phyloP scores from a whole-genome alignment of 2,329 filamentous ascomycete genomes.

The Claviceps spartinae region DNA sequence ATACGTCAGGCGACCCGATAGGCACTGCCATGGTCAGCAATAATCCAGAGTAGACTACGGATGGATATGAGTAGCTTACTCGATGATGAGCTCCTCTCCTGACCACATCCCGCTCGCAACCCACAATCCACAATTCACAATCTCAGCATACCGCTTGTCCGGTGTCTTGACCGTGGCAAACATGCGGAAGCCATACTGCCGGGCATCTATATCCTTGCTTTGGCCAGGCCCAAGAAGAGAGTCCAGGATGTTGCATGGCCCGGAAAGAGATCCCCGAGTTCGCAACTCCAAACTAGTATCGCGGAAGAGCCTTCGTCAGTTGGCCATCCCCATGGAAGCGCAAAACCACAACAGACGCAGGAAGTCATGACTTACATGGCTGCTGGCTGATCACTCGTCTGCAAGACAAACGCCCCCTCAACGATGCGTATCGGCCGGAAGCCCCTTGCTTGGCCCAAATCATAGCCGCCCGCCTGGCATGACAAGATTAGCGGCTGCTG shows the following conservation, averaged over 20 bases:
- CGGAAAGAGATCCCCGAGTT: conserved; percentile 33
- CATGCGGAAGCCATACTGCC: conserved; percentile 34
- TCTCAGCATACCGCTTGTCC: conserved; percentile 34
- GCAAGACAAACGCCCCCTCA: conserved; percentile 35
- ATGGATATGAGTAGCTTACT: conserved; percentile 19
- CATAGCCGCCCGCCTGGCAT: conserved; percentile 26
- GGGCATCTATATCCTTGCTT: conserved; percentile 26
- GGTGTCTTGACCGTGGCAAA: conserved; percentile 36
- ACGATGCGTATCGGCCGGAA: conserved; percentile 29
- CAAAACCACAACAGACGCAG: not conserved
- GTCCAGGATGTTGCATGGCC: conserved; percentile 29
- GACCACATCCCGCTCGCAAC: conserved; percentile 35
- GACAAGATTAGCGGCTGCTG: not conserved
- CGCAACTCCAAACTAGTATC: conserved; percentile 26
- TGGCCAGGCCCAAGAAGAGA: conserved; percentile 23
- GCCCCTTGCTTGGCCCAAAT: conserved; percentile 26
- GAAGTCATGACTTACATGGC: conserved; percentile 22
- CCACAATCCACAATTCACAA: conserved; percentile 36
- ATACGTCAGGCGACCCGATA: conserved; percentile 3
- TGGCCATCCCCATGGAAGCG: not conserved
- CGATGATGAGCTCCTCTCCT: conserved; percentile 30
- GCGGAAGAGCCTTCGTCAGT: not conserved
- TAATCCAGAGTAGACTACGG: not conserved
- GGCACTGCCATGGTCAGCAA: conserved; percentile 1
- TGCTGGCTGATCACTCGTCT: conserved; percentile 32